Percentiles rank a stretch among this genome's conserved stretches.
phyloP scores from a whole-genome alignment of 306 rosid genomes.

The Trifolium pratense region DNA sequence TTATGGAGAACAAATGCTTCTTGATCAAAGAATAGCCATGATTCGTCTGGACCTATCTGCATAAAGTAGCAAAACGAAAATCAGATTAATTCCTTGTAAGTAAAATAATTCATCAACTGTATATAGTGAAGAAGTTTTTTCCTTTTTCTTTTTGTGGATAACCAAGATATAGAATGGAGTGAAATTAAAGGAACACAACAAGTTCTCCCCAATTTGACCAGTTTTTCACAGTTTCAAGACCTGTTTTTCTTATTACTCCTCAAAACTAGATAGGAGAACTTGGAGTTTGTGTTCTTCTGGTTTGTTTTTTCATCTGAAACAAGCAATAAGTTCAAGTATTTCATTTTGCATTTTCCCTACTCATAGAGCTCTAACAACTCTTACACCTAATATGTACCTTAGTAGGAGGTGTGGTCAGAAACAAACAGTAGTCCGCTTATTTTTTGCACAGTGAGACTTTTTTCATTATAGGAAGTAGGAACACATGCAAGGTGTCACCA shows the following conservation, averaged over 20 bases:
- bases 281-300: neutral
- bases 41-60: conserved; percentile 82
- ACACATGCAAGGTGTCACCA: neutral
- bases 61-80: conserved; percentile 36
- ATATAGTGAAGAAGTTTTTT: conserved; percentile 1
- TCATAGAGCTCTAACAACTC: neutral
- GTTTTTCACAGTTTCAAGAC: conserved; percentile 7
- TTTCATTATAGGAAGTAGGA: conserved; percentile 14
- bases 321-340: neutral
- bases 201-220: conserved; percentile 6
- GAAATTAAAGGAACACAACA: neutral
- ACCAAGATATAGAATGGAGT: neutral
- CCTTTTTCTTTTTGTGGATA: neutral
- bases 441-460: neutral
- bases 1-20: conserved; percentile 79
- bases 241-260: neutral
- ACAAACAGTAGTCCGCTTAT: neutral
- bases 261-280: neutral
- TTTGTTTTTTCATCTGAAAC: neutral
- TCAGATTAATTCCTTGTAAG: conserved; percentile 25
- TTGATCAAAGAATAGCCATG: conserved; percentile 78
- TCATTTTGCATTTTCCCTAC: neutral
- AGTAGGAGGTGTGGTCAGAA: neutral
- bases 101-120: conserved; percentile 23
- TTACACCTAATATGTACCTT: neutral